Evolutionary conservation across 495 filamentous ascomycete species (phyloP).

Genomic region (Xylaria sp.): DNA sequence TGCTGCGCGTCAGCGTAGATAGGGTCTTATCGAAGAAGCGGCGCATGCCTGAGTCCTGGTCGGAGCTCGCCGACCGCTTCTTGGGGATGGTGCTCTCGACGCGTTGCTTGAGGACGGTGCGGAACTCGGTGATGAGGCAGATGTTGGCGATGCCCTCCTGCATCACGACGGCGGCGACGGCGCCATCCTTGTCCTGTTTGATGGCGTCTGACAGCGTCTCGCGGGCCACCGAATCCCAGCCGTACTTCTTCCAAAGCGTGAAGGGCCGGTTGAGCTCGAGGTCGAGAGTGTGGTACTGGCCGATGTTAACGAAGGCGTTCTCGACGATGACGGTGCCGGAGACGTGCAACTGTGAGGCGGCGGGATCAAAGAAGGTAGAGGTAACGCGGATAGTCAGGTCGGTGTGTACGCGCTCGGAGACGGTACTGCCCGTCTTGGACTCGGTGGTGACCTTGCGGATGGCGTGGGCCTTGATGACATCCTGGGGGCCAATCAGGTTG

Average conservation of each 20-base stretch:
- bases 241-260: constrained; percentile 83
- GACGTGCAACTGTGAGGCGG: constrained; percentile 83
- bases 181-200: constrained; percentile 75
- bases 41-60: constrained; percentile 77
- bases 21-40: constrained; percentile 83
- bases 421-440: constrained; percentile 74
- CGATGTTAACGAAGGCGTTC: constrained; percentile 82
- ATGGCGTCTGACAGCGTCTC: constrained; percentile 80
- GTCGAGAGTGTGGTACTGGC: constrained; percentile 89
- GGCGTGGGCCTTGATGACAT: constrained; percentile 82
- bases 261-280: constrained; percentile 73
- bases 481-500: constrained; percentile 85
- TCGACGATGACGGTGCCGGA: constrained; percentile 81
- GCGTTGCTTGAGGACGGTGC: constrained; percentile 85
- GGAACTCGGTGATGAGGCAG: constrained; percentile 89
- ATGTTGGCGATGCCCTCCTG: constrained; percentile 94
- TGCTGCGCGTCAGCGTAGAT: constrained; percentile 74
- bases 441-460: constrained; percentile 79
- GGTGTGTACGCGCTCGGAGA: constrained; percentile 75
- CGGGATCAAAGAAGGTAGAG: constrained; percentile 87
- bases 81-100: constrained; percentile 84
- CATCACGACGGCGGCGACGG: constrained; percentile 90
- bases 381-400: constrained; percentile 83
- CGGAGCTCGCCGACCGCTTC: constrained; percentile 68
- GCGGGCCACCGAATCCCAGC: constrained; percentile 90